Conservation (phyloP, 305 asterid species). For the Plantago coronopus region DNA sequence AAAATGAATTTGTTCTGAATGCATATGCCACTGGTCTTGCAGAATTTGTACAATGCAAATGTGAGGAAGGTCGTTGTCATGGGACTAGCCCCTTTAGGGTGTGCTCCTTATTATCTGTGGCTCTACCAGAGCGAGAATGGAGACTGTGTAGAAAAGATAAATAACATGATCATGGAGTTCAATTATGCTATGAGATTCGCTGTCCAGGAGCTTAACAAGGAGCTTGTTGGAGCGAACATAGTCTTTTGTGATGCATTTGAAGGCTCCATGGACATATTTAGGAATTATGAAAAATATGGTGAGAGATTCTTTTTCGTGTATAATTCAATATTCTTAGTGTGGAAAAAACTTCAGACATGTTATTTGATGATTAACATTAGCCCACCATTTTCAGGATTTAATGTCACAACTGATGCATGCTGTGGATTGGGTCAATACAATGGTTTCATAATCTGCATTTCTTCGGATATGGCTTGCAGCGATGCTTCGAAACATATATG, state of each 20-base stretch:
- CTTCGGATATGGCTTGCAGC: conserved; percentile 78
- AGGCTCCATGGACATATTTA: conserved; percentile 82
- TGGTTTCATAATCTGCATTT: conserved; percentile 66
- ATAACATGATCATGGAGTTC: conserved; percentile 75
- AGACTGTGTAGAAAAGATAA: conserved; percentile 54
- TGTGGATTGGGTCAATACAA: conserved; percentile 76
- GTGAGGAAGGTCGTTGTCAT: conserved; percentile 78
- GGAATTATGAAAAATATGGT: conserved; percentile 64
- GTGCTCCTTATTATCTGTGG: conserved; percentile 85
- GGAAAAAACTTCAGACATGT: neutral
- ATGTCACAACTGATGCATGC: conserved; percentile 68
- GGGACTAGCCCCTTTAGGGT: conserved; percentile 91
- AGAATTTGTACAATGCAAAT: conserved; percentile 75
- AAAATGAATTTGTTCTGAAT: conserved; percentile 5
- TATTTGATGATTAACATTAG: conserved; percentile 12
- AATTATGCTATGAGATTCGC: conserved; percentile 72
- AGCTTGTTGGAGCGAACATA: conserved; percentile 52
- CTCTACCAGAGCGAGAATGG: conserved; percentile 47
- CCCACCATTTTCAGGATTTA: conserved; percentile 50
- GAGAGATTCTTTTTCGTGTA: conserved; percentile 24
- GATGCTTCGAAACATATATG: conserved; percentile 68
- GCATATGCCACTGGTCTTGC: conserved; percentile 27
- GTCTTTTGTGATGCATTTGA: conserved; percentile 82
- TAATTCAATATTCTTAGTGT: neutral
- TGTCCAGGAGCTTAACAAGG: conserved; percentile 56